Evolutionary conservation across 805 yeast genomes (phyloP).

Genomic region (Zygoascus flipseniorum): DNA sequence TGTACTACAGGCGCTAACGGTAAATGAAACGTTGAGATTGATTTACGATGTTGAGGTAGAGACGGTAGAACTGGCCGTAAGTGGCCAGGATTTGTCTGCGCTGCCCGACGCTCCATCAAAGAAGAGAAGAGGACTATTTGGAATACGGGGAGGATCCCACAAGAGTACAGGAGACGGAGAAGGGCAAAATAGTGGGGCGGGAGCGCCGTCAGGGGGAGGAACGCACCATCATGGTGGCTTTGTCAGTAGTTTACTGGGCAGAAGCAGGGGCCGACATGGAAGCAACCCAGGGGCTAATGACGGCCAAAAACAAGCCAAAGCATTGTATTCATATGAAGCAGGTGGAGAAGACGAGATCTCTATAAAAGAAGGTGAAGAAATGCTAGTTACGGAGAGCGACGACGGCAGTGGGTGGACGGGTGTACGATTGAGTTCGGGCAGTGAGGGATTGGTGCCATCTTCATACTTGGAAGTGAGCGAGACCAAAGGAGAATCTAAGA

Average conservation of each 20-base stretch:
- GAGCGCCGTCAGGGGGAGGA: background rate
- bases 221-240: constrained; percentile 3
- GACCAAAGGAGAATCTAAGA: constrained; percentile 24
- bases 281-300: background rate
- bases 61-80: constrained; percentile 77
- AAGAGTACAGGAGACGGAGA: constrained; percentile 10
- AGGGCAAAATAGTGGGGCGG: constrained; percentile 2
- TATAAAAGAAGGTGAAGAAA: constrained; percentile 49
- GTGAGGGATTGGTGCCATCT: constrained; percentile 79
- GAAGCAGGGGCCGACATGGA: constrained; percentile 5
- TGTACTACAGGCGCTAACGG: constrained; percentile 51
- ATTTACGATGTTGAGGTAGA: constrained; percentile 81
- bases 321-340: constrained; percentile 57
- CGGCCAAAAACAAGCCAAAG: constrained; percentile 34
- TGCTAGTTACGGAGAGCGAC: constrained; percentile 56
- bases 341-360: constrained; percentile 69
- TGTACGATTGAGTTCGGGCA: constrained; percentile 39
- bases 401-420: constrained; percentile 93
- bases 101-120: constrained; percentile 29
- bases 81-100: constrained; percentile 41
- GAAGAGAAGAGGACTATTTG: constrained; percentile 56
- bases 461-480: constrained; percentile 46
- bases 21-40: constrained; percentile 66
- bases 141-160: constrained; percentile 16
- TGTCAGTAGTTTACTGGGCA: constrained; percentile 12